These are phyloP conservation scores for Geranium brycei DNA, from an alignment of 345 rosid genomes.

Conservation along the genomic window DNA sequence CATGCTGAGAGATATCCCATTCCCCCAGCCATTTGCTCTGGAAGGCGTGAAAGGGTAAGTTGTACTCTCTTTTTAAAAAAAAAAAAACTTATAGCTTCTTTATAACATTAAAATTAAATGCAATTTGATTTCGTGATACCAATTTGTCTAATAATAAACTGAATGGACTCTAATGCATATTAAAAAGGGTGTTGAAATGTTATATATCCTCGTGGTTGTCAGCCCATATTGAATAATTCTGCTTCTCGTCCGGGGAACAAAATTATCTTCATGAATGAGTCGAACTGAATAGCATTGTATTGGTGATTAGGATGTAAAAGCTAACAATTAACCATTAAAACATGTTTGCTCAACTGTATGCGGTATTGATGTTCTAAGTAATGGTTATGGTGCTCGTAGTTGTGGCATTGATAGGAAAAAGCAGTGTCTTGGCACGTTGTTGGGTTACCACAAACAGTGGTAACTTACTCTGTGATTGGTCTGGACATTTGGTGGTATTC, in stretches of 20 bases:
- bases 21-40: constrained; percentile 38
- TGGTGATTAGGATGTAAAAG: not conserved
- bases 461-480: too few species aligned
- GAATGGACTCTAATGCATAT: not conserved
- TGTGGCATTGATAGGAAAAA: too few species aligned
- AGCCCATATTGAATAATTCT: not conserved
- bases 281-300: not conserved
- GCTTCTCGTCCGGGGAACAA: not conserved
- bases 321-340: too few species aligned
- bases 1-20: constrained; percentile 58
- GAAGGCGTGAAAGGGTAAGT: constrained; percentile 76
- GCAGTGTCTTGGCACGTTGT: too few species aligned
- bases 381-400: too few species aligned
- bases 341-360: too few species aligned
- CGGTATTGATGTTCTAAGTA: too few species aligned
- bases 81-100: not conserved
- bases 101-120: too few species aligned
- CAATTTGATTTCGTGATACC: not conserved
- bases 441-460: too few species aligned
- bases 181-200: not conserved
- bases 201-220: not conserved
- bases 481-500: too few species aligned
- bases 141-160: not conserved
- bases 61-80: not conserved
- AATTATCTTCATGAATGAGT: not conserved